These are phyloP conservation scores for Funneliformis geosporum DNA, from an alignment of 192 early-diverging fungal genomes.

Conservation along the genomic window DNA sequence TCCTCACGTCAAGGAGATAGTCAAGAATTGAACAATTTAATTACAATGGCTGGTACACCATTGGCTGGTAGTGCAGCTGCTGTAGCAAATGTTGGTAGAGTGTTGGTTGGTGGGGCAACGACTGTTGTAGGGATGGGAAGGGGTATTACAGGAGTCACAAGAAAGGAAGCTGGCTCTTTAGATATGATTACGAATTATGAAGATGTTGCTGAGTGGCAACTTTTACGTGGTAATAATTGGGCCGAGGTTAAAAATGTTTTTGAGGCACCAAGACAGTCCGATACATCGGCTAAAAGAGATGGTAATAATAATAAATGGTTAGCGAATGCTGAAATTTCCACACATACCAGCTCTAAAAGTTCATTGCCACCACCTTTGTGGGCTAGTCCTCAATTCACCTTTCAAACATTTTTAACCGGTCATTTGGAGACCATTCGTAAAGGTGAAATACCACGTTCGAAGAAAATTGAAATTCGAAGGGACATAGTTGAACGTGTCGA, in stretches of 20 bases:
- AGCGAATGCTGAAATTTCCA: constrained; percentile 55
- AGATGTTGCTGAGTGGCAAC: constrained; percentile 60
- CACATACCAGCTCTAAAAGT: constrained; percentile 40
- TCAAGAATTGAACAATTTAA: constrained; percentile 13
- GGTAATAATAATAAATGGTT: constrained; percentile 42
- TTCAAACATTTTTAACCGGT: constrained; percentile 49
- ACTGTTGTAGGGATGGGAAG: constrained; percentile 25
- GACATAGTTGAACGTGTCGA: constrained; percentile 37
- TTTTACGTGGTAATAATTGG: constrained; percentile 52
- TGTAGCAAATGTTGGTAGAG: constrained; percentile 31
- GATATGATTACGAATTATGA: constrained; percentile 53
- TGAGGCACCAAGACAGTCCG: constrained; percentile 27
- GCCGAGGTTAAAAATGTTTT: constrained; percentile 41
- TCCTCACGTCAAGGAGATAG: constrained; percentile 5
- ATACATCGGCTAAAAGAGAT: constrained; percentile 15
- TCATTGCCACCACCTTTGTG: constrained; percentile 49
- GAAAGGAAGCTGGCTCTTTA: constrained; percentile 44
- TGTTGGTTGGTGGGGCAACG: constrained; percentile 24
- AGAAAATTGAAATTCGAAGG: constrained; percentile 46
- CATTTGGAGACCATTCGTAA: constrained; percentile 37
- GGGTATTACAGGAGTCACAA: constrained; percentile 3
- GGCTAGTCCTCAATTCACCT: constrained; percentile 51
- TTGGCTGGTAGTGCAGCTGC: constrained; percentile 23
- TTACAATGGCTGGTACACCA: not conserved
- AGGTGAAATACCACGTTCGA: constrained; percentile 44